Base-by-base conservation (phyloP, 352 stramenopile genomes). In the Sclerospora graminicola region DNA sequence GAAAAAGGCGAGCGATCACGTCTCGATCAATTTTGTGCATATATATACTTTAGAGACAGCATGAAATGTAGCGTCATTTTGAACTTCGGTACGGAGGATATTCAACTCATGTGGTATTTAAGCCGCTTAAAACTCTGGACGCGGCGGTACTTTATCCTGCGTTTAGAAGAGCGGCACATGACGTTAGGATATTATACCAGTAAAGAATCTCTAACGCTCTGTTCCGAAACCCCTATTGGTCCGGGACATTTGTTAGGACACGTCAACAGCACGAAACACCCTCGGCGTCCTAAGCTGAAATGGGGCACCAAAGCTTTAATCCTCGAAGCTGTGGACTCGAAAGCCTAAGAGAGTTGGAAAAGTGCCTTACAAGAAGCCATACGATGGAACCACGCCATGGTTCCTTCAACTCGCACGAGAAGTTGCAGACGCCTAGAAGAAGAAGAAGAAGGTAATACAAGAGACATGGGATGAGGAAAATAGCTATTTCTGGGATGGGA, bases 331-430 rank as follows among this genome's bases (percentile, higher is more conserved):
- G 77, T 89, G 26, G 64, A 83, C 51, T 66, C 84, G 10, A 55
- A 57, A 7, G 18, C 58, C 15, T 89, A 67, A 37, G 57, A 70
- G 5, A 32, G 49, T 18, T 92, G 80, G 80, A 81, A 80, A 35
- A 82, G 60, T 18, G 66, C 69, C 1, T 63, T 92, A 1, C 75
- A 89, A 50, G 80, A 92, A 40, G 80, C 80, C 0, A 84, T 92
- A 19, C 72, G 80, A 7, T 92, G 80, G 80, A 87, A 92, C 53
- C 77, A 92, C 54, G 77, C 80, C 26, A 89, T 92, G 77, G 77
- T 92, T 15, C 76, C 77, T 6, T 69, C 60, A 77, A 39, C 62
- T 62, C 24, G 62, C 66, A 34, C 62, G 59, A 27, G 66, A 77
- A 63, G 66, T 74, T 21, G 48, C 57, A 44, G 53, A 59, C 47